Evolutionary conservation across 164 flowering plant species (phyloP).

Genomic region (Nelumbo lutea): DNA sequence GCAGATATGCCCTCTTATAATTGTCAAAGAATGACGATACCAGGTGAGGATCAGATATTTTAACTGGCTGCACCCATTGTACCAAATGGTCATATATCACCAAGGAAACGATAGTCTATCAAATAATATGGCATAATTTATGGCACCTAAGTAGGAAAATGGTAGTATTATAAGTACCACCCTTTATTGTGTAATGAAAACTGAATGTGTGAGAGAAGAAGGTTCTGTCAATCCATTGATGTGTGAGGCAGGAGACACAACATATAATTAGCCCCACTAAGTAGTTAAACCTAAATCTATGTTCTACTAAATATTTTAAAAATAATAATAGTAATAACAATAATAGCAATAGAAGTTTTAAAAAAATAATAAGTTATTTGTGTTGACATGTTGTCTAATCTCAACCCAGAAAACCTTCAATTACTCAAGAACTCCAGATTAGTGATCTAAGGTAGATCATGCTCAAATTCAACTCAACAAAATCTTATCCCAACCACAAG

Average conservation of each 20-base stretch:
- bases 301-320: neutral
- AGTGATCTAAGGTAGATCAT: neutral
- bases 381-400: neutral
- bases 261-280: neutral
- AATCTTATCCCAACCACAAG: no score
- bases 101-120: conserved; percentile 1
- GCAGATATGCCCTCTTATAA: conserved; percentile 72
- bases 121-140: neutral
- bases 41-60: conserved; percentile 90
- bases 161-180: neutral
- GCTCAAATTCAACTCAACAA: no score
- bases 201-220: neutral
- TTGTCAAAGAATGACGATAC: conserved; percentile 89
- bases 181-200: neutral
- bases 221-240: neutral
- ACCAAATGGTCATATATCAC: conserved; percentile 4
- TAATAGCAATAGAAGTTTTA: no score
- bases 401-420: neutral
- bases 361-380: no score
- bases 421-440: neutral
- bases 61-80: conserved; percentile 76
- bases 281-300: neutral
- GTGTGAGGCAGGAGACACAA: neutral
- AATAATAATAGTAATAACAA: neutral
- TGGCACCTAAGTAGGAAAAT: neutral